Percentiles rank a stretch among this genome's conserved stretches.
phyloP scores from a whole-genome alignment of 768 basidiomycete genomes.

The Macrolepiota fuliginosa region DNA sequence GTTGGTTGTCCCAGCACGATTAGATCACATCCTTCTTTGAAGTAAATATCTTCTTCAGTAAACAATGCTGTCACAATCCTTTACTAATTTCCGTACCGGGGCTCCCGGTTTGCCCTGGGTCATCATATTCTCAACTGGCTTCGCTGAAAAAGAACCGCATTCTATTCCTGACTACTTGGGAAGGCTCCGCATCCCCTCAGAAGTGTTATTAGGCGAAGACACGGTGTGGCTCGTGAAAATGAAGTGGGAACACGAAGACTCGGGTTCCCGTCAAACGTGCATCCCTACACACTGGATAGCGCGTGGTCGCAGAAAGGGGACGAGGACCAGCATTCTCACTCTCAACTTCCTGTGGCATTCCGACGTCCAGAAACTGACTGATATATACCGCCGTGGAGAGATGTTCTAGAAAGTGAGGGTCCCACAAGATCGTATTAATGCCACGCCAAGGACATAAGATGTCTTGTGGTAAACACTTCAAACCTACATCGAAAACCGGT shows the following conservation, averaged over 20 bases:
- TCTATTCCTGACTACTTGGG: too few species aligned
- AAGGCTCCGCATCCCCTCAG: neutral
- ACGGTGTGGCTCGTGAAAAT: neutral
- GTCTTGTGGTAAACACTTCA: neutral
- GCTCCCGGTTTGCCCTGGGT: too few species aligned
- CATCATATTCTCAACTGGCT: too few species aligned
- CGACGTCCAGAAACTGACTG: neutral
- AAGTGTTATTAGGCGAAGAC: neutral
- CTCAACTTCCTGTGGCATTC: neutral
- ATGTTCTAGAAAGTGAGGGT: neutral
- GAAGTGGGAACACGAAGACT: neutral
- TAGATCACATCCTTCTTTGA: too few species aligned
- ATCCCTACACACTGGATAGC: neutral
- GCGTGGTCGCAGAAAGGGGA: neutral
- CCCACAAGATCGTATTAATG: neutral
- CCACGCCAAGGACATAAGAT: neutral
- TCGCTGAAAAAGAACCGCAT: too few species aligned
- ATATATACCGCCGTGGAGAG: neutral
- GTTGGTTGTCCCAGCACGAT: too few species aligned
- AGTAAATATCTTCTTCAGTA: too few species aligned
- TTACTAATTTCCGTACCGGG: too few species aligned
- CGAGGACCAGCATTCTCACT: neutral
- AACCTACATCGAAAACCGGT: neutral
- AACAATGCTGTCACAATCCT: too few species aligned
- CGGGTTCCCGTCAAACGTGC: neutral